phyloP scores from a whole-genome alignment of 2,329 filamentous ascomycete species.

The Fusarium papillatum region DNA sequence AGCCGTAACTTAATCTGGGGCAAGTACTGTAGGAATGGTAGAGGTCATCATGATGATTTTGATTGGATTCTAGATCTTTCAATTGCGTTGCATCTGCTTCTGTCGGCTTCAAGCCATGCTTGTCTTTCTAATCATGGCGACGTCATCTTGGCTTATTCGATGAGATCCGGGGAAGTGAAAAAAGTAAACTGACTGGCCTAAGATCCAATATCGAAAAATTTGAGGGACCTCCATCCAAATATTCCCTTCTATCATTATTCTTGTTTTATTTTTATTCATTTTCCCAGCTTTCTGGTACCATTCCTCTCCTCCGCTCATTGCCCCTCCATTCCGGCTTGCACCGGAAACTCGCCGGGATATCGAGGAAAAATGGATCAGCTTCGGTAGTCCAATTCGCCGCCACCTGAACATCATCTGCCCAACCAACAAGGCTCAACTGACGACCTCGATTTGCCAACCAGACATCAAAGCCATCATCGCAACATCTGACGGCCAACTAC shows the following conservation, averaged over 20 bases:
- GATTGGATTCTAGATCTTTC: constrained; percentile 1
- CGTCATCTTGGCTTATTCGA: constrained; percentile 34
- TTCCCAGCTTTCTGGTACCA: background rate
- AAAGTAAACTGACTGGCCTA: background rate
- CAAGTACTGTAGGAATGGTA: constrained; percentile 4
- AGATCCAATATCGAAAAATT: background rate
- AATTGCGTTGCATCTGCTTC: background rate
- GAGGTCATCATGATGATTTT: constrained; percentile 19
- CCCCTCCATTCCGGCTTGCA: constrained; percentile 43
- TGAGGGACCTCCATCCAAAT: background rate
- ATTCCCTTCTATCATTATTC: background rate
- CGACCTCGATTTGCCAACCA: background rate
- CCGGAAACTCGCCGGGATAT: constrained; percentile 39
- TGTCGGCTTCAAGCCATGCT: background rate
- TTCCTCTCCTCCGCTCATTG: background rate
- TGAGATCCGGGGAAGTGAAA: constrained; percentile 7
- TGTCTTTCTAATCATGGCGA: constrained; percentile 14
- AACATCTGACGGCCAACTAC: background rate
- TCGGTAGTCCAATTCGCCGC: constrained; percentile 31
- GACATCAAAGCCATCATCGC: background rate
- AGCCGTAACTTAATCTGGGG: constrained; percentile 25
- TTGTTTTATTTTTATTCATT: background rate
- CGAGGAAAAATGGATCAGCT: constrained; percentile 38
- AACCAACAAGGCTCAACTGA: constrained; percentile 18
- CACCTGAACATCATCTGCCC: constrained; percentile 37